Evolutionary conservation across 257 asterid genomes (phyloP).

Genomic region (Gentiana straminea): DNA sequence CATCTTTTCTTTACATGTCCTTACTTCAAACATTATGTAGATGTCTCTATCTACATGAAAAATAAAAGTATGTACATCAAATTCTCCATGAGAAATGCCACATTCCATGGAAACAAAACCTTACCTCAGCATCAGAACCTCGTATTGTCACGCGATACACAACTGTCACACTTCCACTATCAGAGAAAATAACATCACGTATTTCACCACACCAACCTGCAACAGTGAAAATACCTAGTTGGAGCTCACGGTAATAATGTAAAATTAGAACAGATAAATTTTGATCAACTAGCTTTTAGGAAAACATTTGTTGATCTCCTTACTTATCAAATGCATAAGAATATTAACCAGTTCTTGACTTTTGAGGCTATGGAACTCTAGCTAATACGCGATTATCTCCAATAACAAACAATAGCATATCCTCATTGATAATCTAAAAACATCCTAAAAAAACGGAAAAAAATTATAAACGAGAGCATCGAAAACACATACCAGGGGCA

Average conservation of each 20-base stretch:
- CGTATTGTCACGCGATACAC: slow-evolving; percentile 89
- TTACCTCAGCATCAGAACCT: slow-evolving; percentile 95
- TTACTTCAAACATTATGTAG: too few relatives aligned
- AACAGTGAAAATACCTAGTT: neutral
- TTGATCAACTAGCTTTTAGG: neutral
- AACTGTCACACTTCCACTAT: slow-evolving; percentile 82
- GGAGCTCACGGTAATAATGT: neutral
- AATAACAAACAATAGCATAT: too few relatives aligned
- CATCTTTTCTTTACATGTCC: too few relatives aligned
- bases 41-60: too few relatives aligned
- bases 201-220: slow-evolving; percentile 99
- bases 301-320: neutral
- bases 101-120: slow-evolving; percentile 3
- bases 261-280: neutral
- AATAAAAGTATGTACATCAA: too few relatives aligned
- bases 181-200: slow-evolving; percentile 84
- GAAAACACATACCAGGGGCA: slow-evolving; percentile 70
- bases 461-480: neutral
- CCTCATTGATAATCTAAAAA: too few relatives aligned
- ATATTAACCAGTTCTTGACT: too few relatives aligned
- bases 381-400: too few relatives aligned
- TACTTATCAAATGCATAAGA: too few relatives aligned
- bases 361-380: too few relatives aligned
- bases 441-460: neutral
- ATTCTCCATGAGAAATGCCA: neutral